Percentiles rank a stretch among this genome's conserved stretches.
phyloP scores from a whole-genome alignment of 2,329 filamentous ascomycete species.

The Calonectria leucothoes region DNA sequence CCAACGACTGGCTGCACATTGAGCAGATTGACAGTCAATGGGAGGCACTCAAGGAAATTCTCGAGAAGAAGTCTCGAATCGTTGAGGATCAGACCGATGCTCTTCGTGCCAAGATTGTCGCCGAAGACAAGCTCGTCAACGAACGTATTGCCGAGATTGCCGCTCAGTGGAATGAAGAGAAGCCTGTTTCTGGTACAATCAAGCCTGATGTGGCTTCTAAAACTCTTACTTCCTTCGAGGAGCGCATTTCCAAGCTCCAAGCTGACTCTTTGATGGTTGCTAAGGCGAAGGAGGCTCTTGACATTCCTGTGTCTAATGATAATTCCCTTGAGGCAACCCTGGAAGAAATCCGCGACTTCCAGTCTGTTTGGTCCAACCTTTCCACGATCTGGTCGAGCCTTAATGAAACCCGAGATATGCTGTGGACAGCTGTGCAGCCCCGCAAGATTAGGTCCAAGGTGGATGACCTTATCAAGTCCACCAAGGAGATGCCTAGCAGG shows the following conservation, averaged over 20 bases:
- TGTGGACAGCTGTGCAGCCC: constrained; percentile 96
- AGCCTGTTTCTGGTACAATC: constrained; percentile 94
- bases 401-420: constrained; percentile 89
- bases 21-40: constrained; percentile 98
- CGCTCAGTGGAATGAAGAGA: constrained; percentile 92
- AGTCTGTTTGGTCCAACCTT: constrained; percentile 96
- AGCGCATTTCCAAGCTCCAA: constrained; percentile 85
- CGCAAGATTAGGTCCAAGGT: constrained; percentile 91
- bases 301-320: constrained; percentile 83
- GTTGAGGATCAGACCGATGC: constrained; percentile 97
- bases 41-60: constrained; percentile 91
- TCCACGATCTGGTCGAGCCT: constrained; percentile 97
- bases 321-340: constrained; percentile 86
- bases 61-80: constrained; percentile 92
- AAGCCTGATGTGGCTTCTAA: constrained; percentile 88
- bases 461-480: constrained; percentile 95
- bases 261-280: constrained; percentile 93
- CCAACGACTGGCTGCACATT: constrained; percentile 92
- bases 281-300: constrained; percentile 96
- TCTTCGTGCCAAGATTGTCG: constrained; percentile 91
- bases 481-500: constrained; percentile 97
- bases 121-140: constrained; percentile 91
- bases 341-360: constrained; percentile 98
- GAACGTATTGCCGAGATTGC: constrained; percentile 90
- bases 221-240: constrained; percentile 85